A percentile compares a stretch with the other conserved stretches of the same genome.
Conservation (phyloP, 345 rosid genomes). For the Citrus trifoliata region DNA sequence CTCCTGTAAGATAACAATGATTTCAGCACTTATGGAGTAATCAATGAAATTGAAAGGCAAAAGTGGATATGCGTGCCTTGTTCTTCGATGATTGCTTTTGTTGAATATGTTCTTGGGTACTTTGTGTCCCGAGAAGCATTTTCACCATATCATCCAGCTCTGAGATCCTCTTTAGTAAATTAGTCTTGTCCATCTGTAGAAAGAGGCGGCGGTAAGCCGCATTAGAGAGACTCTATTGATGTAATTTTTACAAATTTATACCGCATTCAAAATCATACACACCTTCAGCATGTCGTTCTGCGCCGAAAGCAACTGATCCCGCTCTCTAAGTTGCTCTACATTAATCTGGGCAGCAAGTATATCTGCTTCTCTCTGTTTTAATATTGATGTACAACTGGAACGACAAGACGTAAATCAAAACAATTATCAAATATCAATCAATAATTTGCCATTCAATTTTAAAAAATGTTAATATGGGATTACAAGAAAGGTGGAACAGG, state of each 20-base stretch:
- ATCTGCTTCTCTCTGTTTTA: conserved; percentile 61
- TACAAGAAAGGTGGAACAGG: not conserved
- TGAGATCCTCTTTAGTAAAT: conserved; percentile 57
- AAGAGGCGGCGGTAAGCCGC: not conserved
- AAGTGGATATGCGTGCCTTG: conserved; percentile 26
- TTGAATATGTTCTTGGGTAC: conserved; percentile 34
- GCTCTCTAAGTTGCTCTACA: conserved; percentile 70
- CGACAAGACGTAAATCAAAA: conserved; percentile 3
- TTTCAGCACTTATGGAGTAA: not conserved
- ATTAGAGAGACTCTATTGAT: not conserved
- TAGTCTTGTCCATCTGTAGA: conserved; percentile 68
- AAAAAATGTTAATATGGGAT: not conserved
- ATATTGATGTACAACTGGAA: conserved; percentile 57
- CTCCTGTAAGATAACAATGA: conserved; percentile 38
- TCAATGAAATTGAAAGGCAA: not conserved
- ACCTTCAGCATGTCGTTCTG: conserved; percentile 90
- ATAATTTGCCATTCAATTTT: not conserved
- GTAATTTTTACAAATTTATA: not conserved
- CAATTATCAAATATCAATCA: not conserved
- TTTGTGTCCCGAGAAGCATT: conserved; percentile 36
- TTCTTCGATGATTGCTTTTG: conserved; percentile 30
- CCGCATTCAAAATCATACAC: conserved; percentile 9
- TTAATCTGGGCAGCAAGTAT: conserved; percentile 52
- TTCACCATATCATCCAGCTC: conserved; percentile 69
- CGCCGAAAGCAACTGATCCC: conserved; percentile 71